These are phyloP conservation scores for Fusarium veterinarium DNA, from an alignment of 2,329 filamentous ascomycete species.

Conservation along the genomic window DNA sequence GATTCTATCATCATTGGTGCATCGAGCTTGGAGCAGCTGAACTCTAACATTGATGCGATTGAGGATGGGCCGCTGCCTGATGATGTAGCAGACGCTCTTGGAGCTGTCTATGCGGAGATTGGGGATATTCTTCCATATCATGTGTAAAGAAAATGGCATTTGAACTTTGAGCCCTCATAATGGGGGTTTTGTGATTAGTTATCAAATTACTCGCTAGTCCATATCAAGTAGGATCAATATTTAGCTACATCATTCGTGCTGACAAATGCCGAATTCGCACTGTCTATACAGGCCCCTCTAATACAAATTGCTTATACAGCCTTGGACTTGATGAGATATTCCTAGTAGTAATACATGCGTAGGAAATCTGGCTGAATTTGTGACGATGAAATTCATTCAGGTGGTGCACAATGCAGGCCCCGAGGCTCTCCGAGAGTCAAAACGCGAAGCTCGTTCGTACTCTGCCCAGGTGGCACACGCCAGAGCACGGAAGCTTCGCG, in stretches of 20 bases:
- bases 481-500: background rate
- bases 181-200: background rate
- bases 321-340: too few species aligned
- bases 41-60: background rate
- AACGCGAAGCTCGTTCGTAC: background rate
- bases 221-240: background rate
- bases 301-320: too few species aligned
- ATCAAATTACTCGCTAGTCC: background rate
- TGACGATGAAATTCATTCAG: background rate
- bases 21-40: background rate
- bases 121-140: background rate
- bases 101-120: background rate
- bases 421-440: background rate
- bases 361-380: rapidly evolving
- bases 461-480: background rate
- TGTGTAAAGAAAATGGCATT: background rate
- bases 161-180: background rate
- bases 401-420: background rate
- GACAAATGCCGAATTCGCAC: background rate
- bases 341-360: background rate
- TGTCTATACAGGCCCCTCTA: background rate
- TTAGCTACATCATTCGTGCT: background rate
- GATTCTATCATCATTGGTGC: background rate
- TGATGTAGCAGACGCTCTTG: background rate
- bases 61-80: background rate